phyloP scores from a whole-genome alignment of 108 stramenopile genomes.

The Skeletonema marinoi region DNA sequence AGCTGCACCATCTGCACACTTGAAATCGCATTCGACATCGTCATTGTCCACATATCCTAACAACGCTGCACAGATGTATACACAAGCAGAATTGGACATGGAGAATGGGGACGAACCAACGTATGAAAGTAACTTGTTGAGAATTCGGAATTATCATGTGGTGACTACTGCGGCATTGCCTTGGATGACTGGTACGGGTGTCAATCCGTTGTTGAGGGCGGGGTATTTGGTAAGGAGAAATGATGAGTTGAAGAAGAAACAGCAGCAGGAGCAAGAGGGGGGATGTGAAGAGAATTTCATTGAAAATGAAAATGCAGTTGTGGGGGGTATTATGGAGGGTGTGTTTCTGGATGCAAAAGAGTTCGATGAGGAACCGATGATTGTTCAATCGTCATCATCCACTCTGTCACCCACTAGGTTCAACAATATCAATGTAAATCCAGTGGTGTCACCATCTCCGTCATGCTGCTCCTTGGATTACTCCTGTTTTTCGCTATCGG shows the following conservation, averaged over 20 bases:
- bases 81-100: conserved; percentile 39
- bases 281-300: background rate
- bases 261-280: background rate
- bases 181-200: conserved; percentile 82
- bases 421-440: background rate
- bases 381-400: background rate
- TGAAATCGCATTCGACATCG: background rate
- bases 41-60: background rate
- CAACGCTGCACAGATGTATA: background rate
- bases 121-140: conserved; percentile 37
- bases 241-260: conserved; percentile 3
- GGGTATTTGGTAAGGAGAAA: conserved; percentile 47
- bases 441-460: background rate
- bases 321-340: background rate
- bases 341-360: background rate
- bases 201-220: conserved; percentile 76
- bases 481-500: conserved; percentile 26
- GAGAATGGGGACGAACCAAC: conserved; percentile 40
- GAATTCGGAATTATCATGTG: conserved; percentile 36
- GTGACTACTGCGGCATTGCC: conserved; percentile 73
- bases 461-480: conserved; percentile 39
- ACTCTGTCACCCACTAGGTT: background rate
- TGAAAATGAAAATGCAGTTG: background rate
- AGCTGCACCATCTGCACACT: background rate
- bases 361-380: background rate